Conservation (phyloP, 2,329 filamentous ascomycete species). For the Fragosphaeria purpurea region DNA sequence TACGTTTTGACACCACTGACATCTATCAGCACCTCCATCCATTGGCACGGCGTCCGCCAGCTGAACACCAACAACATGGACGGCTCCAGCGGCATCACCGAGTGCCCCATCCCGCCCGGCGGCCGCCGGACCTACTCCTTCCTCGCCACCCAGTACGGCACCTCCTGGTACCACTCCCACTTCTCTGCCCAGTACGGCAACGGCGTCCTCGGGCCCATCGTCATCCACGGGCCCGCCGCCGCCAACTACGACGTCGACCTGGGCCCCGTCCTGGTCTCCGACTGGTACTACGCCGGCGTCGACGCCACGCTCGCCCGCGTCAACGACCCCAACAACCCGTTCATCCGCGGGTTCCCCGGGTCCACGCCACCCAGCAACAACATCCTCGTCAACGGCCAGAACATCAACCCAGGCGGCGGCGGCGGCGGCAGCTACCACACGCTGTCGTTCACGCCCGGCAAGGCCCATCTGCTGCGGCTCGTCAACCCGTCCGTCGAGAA, state of each 20-base stretch:
- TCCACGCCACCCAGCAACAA: constrained; percentile 24
- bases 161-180: constrained; percentile 38
- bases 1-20: no score
- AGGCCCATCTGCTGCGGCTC: constrained; percentile 36
- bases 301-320: constrained; percentile 17
- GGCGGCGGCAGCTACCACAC: constrained; percentile 19
- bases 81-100: constrained; percentile 33
- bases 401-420: constrained; percentile 19
- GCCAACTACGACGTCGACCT: constrained; percentile 45
- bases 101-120: constrained; percentile 30
- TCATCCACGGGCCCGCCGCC: constrained; percentile 38
- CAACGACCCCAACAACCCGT: constrained; percentile 14
- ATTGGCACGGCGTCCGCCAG: constrained; percentile 40
- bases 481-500: constrained; percentile 41
- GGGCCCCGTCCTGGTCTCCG: constrained; percentile 35
- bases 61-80: constrained; percentile 34
- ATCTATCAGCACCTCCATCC: constrained; percentile 28
- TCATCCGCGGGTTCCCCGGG: constrained; percentile 13
- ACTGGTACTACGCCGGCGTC: constrained; percentile 38
- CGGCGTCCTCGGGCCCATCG: constrained; percentile 40
- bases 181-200: constrained; percentile 40
- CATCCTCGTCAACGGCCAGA: constrained; percentile 32
- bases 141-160: constrained; percentile 29
- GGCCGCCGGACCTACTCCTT: constrained; percentile 25
- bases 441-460: constrained; percentile 27